Evolutionary conservation across 164 flowering plant species (phyloP).

Genomic region (Chimonanthus salicifolius): DNA sequence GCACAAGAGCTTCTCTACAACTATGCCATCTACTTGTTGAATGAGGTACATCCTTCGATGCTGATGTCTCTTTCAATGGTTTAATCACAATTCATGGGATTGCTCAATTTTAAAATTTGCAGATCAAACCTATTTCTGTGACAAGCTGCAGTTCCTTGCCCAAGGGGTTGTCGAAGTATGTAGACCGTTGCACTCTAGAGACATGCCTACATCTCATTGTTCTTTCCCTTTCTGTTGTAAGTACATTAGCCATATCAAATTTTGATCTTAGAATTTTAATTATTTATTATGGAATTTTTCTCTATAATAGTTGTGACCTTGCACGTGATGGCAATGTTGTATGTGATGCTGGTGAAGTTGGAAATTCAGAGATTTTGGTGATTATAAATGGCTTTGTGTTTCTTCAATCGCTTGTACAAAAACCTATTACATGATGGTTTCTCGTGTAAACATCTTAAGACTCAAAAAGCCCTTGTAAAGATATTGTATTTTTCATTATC

Average conservation of each 20-base stretch:
- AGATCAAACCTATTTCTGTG: constrained; percentile 77
- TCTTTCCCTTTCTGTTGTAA: constrained; percentile 84
- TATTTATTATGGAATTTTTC: not conserved
- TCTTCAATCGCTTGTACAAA: too few species aligned
- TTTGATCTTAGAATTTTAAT: constrained; percentile 2
- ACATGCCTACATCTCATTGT: constrained; percentile 82
- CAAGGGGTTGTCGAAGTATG: constrained; percentile 65
- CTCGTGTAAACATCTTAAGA: too few species aligned
- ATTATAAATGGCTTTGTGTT: too few species aligned
- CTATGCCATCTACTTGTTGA: constrained; percentile 76
- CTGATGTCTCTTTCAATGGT: constrained; percentile 10
- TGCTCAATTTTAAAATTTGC: constrained; percentile 17
- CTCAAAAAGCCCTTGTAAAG: too few species aligned
- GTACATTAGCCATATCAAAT: constrained; percentile 2
- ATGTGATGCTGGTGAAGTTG: too few species aligned
- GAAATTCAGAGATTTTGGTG: too few species aligned
- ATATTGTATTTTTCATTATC: too few species aligned
- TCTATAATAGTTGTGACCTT: too few species aligned
- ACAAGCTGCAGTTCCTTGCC: constrained; percentile 44
- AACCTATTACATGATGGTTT: too few species aligned
- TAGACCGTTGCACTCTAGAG: constrained; percentile 87
- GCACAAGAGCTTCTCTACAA: constrained; percentile 78
- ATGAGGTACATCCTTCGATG: constrained; percentile 57
- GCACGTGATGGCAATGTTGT: too few species aligned
- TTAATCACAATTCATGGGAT: not conserved